These are phyloP conservation scores for Beauveria rudraprayagi DNA, from an alignment of 2,329 filamentous ascomycete genomes.

Conservation along the genomic window DNA sequence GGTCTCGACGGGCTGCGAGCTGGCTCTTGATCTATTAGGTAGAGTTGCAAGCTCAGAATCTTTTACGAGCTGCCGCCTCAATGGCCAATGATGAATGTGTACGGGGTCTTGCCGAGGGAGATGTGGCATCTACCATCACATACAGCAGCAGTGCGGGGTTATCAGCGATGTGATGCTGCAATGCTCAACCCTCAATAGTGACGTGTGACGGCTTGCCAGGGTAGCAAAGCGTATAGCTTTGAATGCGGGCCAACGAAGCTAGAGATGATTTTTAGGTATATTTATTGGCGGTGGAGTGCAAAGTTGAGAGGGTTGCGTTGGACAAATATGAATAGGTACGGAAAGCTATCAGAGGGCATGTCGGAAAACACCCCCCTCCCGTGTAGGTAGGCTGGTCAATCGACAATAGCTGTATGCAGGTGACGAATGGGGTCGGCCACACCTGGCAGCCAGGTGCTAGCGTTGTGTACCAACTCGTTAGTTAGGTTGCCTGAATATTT, in stretches of 20 bases:
- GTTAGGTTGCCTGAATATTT: too few species aligned
- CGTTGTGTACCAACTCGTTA: too few species aligned
- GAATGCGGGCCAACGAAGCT: background rate
- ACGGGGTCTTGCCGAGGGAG: background rate
- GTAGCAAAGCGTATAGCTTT: background rate
- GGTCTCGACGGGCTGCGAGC: background rate
- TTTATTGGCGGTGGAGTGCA: too few species aligned
- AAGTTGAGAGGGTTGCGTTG: too few species aligned
- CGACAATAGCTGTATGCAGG: too few species aligned
- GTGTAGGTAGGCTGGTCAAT: too few species aligned
- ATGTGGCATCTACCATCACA: background rate
- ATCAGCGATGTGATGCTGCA: slow-evolving; percentile 6
- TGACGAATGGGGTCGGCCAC: too few species aligned
- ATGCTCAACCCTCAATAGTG: background rate
- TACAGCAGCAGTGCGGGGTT: background rate
- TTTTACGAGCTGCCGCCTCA: background rate
- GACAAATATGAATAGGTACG: too few species aligned
- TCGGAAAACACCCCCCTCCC: too few species aligned
- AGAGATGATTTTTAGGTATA: too few species aligned
- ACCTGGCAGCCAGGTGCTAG: too few species aligned
- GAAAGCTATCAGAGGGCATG: too few species aligned
- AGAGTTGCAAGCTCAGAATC: background rate
- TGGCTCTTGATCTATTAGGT: background rate
- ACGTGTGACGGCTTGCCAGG: background rate
- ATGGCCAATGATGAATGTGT: background rate